Evolutionary conservation across 495 filamentous ascomycete species (phyloP), one percentile per base, ranked within the genome.

Genomic region (Talaromyces adpressus): DNA sequence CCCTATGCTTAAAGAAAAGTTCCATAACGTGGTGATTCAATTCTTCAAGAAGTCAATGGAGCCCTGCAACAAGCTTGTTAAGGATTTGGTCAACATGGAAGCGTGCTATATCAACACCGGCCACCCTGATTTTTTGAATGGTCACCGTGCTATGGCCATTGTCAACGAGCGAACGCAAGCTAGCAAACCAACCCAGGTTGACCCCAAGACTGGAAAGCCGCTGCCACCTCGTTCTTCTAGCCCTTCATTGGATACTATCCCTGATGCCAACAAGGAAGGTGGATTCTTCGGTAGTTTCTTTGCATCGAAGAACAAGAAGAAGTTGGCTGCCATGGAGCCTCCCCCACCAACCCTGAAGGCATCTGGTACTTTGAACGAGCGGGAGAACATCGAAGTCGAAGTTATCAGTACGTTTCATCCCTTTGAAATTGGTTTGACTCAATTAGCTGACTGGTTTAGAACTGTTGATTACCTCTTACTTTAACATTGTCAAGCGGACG

Each of bases 41-140:
- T 99, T 99, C 77, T 97, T 96, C 84, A 98, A 98, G 80, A 97
- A 95, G 79, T 85, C 90, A 53, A 95, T 97, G 87, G 91, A 95
- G 32, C 95, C 95, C 16, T 95, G 93, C 30, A 98, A 96, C 76
- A 99, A 98, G 82, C 84, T 99, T 59, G 95, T 99, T 63, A 85
- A 76, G 68, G 95, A 99, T 73, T 78, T 99, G 61, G 94, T 99
- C 34, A 74, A 87, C 9, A 98, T 98, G 95, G 95, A 99, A 73
- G 71, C 93, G 14, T 93, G 90, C 76, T 99, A 99, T 71, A 89
- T 99, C 81, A 99, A 99, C 79, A 99, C 95, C 45, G 95, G 91
- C 6, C 95, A 99, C 72, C 95, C 95, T 20, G 95, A 99, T 73
- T 99, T 99, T 77, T 80, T 99, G 51, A 98, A 96, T 70, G 95